A percentile compares a stretch with the other conserved stretches of the same genome.
These are phyloP conservation scores for Prunus salicina DNA, from an alignment of 306 rosid species.

Conservation along the genomic window DNA sequence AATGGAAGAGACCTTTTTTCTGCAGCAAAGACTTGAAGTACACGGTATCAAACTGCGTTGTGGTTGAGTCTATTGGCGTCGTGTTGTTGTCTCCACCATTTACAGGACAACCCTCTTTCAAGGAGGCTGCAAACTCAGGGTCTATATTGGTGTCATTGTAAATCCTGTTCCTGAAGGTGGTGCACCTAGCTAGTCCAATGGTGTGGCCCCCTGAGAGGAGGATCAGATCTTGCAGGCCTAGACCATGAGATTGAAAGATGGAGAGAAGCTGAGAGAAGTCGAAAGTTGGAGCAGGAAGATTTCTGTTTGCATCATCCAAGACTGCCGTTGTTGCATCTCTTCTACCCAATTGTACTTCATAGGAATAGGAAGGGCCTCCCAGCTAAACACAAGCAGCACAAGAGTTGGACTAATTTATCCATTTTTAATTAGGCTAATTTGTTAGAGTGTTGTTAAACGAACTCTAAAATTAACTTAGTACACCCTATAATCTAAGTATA, in stretches of 20 bases:
- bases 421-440: background rate
- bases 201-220: slow-evolving; percentile 36
- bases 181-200: slow-evolving; percentile 29
- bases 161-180: slow-evolving; percentile 19
- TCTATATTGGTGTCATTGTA: slow-evolving; percentile 37
- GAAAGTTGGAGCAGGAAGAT: slow-evolving; percentile 33
- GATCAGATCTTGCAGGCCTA: slow-evolving; percentile 30
- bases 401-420: background rate
- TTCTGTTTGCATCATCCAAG: slow-evolving; percentile 13
- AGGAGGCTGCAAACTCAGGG: slow-evolving; percentile 14
- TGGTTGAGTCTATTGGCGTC: slow-evolving; percentile 13
- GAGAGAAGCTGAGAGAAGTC: slow-evolving; percentile 31
- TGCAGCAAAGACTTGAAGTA: slow-evolving; percentile 30
- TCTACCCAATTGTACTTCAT: slow-evolving; percentile 31
- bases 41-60: slow-evolving; percentile 8
- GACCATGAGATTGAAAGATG: slow-evolving; percentile 40
- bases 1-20: slow-evolving; percentile 33
- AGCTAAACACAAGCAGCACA: slow-evolving; percentile 13
- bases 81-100: slow-evolving; percentile 20
- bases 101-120: slow-evolving; percentile 18
- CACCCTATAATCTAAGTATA: no score
- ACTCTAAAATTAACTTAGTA: no score
- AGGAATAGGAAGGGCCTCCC: slow-evolving; percentile 22
- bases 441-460: background rate
- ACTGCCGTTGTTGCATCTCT: slow-evolving; percentile 37